Evolutionary conservation across 768 basidiomycete species (phyloP).

Genomic region (Psilocybe tampanensis): DNA sequence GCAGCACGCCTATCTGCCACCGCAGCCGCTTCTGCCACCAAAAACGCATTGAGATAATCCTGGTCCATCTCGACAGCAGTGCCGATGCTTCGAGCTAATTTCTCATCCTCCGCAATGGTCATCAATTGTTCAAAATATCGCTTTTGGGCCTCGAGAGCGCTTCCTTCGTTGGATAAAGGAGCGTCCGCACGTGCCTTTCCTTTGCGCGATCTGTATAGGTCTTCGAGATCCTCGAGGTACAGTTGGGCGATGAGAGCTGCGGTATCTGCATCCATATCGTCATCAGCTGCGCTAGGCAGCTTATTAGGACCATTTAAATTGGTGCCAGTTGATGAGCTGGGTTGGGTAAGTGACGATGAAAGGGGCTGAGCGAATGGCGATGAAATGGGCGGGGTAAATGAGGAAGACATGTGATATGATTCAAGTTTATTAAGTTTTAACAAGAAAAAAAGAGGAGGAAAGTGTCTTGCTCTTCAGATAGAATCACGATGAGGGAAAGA

Average conservation of each 20-base stretch:
- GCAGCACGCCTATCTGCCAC: conserved; percentile 45
- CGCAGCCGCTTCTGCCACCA: conserved; percentile 37
- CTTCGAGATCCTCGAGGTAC: conserved; percentile 41
- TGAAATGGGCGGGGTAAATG: not conserved
- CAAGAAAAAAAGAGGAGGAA: not conserved
- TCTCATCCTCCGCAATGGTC: conserved; percentile 34
- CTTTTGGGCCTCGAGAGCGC: conserved; percentile 45
- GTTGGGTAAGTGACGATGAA: too few species aligned
- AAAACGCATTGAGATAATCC: conserved; percentile 30
- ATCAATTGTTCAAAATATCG: conserved; percentile 26
- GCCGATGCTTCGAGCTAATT: conserved; percentile 45
- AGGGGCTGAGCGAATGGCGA: not conserved
- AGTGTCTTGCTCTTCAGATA: conserved; percentile 8
- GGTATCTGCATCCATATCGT: conserved; percentile 35
- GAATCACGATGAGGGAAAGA: not conserved
- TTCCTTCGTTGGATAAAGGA: conserved; percentile 42
- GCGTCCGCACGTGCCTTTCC: conserved; percentile 37
- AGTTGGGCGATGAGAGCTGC: conserved; percentile 43
- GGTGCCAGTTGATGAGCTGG: too few species aligned
- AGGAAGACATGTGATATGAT: conserved; percentile 1
- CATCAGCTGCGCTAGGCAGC: not conserved
- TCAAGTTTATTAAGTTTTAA: not conserved
- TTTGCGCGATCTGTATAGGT: conserved; percentile 27
- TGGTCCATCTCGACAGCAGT: conserved; percentile 39
- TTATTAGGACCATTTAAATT: not conserved